phyloP scores from a whole-genome alignment of 139 green algal species.

The Chlorella sp. region DNA sequence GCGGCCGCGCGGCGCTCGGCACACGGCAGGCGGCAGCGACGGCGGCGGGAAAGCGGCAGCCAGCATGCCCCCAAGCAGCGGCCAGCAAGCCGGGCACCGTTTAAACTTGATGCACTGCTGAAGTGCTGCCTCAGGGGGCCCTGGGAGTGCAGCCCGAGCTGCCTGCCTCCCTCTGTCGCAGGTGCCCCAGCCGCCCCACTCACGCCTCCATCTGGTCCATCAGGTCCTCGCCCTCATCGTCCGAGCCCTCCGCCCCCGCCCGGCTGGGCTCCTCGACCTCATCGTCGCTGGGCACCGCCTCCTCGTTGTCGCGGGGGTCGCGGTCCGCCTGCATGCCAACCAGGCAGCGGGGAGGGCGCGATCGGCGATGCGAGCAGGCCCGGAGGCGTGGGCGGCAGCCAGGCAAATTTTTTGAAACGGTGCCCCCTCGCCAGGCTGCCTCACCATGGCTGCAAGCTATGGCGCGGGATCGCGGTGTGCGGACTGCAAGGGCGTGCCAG shows the following conservation, averaged over 20 bases:
- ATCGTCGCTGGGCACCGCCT: slow-evolving; percentile 21
- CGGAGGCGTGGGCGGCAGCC: too few species aligned
- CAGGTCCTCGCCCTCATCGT: slow-evolving; percentile 89
- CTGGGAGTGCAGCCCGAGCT: not conserved
- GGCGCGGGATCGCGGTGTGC: not conserved
- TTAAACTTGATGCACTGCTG: too few species aligned
- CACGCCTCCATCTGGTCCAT: slow-evolving; percentile 86
- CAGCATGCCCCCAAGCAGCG: not conserved
- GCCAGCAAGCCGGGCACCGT: too few species aligned
- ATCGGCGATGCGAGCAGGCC: too few species aligned
- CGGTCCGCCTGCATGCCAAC: slow-evolving; percentile 27
- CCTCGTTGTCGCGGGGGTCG: slow-evolving; percentile 27
- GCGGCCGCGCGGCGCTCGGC: not conserved
- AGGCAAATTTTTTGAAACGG: not conserved
- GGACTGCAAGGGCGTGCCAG: not conserved
- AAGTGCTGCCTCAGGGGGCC: too few species aligned
- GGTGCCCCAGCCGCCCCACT: not conserved
- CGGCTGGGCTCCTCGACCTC: slow-evolving; percentile 38
- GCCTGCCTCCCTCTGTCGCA: not conserved
- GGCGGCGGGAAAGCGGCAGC: not conserved
- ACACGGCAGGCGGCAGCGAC: not conserved
- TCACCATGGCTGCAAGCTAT: slow-evolving; percentile 9
- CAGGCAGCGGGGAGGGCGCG: too few species aligned
- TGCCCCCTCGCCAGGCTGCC: not conserved
- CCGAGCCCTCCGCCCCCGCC: slow-evolving; percentile 20